Percentiles rank a stretch among this genome's conserved stretches.
Evolutionary conservation across 2,329 filamentous ascomycete genomes (phyloP).

Genomic region (Didymella glomerata): DNA sequence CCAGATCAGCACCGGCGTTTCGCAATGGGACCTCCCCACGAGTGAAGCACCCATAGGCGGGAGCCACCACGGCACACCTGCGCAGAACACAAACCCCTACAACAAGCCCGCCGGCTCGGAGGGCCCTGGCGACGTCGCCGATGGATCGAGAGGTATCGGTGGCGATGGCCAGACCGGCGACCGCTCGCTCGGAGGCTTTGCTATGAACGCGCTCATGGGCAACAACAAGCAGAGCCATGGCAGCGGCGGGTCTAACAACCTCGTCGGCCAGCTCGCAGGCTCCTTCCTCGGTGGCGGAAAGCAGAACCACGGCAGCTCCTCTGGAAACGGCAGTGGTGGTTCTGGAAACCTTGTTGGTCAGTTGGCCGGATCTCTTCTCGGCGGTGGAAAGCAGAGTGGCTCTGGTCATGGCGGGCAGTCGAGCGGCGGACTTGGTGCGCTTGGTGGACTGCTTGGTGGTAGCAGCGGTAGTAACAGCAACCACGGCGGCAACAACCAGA

Average conservation of each 20-base stretch:
- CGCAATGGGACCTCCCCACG: slow-evolving; percentile 78
- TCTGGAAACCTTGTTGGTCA: slow-evolving; percentile 59
- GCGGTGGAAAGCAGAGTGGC: slow-evolving; percentile 48
- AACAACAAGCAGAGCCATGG: slow-evolving; percentile 44
- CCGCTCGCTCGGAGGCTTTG: slow-evolving; percentile 66
- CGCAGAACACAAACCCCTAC: slow-evolving; percentile 67
- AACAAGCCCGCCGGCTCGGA: slow-evolving; percentile 58
- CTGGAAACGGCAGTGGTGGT: slow-evolving; percentile 45
- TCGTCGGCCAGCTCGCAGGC: slow-evolving; percentile 65
- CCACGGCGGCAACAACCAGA: slow-evolving; percentile 7
- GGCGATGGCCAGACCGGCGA: slow-evolving; percentile 64
- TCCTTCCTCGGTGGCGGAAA: slow-evolving; percentile 51
- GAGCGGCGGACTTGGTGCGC: slow-evolving; percentile 31
- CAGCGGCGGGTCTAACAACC: slow-evolving; percentile 48
- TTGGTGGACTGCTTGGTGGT: slow-evolving; percentile 27
- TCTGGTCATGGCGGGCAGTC: slow-evolving; percentile 40
- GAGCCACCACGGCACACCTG: slow-evolving; percentile 58
- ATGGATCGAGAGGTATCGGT: slow-evolving; percentile 58
- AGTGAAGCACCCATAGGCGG: slow-evolving; percentile 68
- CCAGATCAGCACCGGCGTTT: slow-evolving; percentile 74
- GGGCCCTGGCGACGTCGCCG: slow-evolving; percentile 43
- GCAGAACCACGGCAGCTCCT: slow-evolving; percentile 43
- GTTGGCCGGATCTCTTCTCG: slow-evolving; percentile 61
- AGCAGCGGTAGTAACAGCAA: slow-evolving; percentile 7
- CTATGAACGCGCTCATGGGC: slow-evolving; percentile 65